These are phyloP conservation scores for Phyllosticta capitalensis DNA, from an alignment of 2,329 filamentous ascomycete species.

Conservation along the genomic window DNA sequence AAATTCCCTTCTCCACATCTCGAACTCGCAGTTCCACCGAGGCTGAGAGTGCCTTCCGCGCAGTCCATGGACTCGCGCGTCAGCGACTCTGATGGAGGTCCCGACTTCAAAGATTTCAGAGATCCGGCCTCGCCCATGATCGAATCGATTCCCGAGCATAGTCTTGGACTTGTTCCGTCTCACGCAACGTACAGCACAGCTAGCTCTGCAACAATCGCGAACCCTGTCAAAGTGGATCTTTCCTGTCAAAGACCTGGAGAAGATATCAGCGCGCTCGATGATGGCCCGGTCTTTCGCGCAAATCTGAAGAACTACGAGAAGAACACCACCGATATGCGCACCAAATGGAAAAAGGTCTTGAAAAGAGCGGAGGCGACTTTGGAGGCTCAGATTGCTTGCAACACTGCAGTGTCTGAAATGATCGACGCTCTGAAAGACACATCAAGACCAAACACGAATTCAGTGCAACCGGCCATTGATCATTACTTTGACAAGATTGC, in stretches of 20 bases:
- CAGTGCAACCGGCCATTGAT: conserved; percentile 91
- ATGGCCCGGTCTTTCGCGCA: conserved; percentile 89
- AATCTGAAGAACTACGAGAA: conserved; percentile 95
- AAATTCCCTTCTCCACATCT: conserved; percentile 56
- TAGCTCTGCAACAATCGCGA: conserved; percentile 19
- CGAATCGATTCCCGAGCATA: conserved; percentile 40
- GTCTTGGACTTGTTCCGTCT: conserved; percentile 32
- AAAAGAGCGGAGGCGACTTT: conserved; percentile 89
- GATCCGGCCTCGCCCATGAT: conserved; percentile 39
- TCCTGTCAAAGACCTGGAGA: conserved; percentile 75
- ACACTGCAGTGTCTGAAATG: conserved; percentile 74
- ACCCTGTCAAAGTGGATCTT: conserved; percentile 71
- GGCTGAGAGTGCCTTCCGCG: conserved; percentile 72
- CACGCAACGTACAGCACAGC: conserved; percentile 18
- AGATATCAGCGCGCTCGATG: conserved; percentile 75
- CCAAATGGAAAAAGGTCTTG: conserved; percentile 90
- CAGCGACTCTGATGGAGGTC: conserved; percentile 54
- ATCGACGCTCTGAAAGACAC: conserved; percentile 81
- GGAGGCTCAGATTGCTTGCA: conserved; percentile 68
- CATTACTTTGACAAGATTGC: conserved; percentile 98
- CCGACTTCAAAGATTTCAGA: conserved; percentile 31
- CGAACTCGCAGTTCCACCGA: conserved; percentile 61
- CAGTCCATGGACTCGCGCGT: conserved; percentile 79
- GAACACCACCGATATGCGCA: conserved; percentile 89
- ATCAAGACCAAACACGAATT: conserved; percentile 83